phyloP scores from a whole-genome alignment of 2,329 filamentous ascomycete genomes.

The Epichloe coenophiala region DNA sequence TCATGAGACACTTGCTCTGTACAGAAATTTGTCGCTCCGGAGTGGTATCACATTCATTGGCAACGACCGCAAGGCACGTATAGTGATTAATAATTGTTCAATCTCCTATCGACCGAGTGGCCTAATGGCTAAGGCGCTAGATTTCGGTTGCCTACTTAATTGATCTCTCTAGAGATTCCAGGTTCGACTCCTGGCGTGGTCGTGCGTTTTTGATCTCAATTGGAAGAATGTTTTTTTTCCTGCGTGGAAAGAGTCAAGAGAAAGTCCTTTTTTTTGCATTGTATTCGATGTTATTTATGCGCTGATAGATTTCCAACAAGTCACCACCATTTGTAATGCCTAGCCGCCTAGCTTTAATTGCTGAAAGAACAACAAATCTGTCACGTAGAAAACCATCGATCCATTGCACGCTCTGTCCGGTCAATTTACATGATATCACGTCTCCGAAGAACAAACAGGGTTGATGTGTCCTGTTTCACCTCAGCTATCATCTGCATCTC shows the following conservation, averaged over 20 bases:
- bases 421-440: not conserved
- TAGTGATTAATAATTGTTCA: not conserved
- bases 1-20: too few relatives aligned
- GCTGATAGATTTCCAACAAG: too few relatives aligned
- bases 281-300: too few relatives aligned
- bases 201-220: slow-evolving; percentile 8
- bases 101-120: slow-evolving; percentile 28
- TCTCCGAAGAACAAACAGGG: not conserved
- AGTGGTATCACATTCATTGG: too few relatives aligned
- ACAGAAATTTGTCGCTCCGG: too few relatives aligned
- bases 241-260: too few relatives aligned
- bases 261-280: not conserved
- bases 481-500: not conserved
- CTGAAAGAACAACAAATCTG: not conserved
- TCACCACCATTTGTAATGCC: not conserved
- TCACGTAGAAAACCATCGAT: too few relatives aligned
- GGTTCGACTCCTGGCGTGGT: slow-evolving; percentile 31
- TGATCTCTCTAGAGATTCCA: slow-evolving; percentile 27
- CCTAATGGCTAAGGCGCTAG: slow-evolving; percentile 31
- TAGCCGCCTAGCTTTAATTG: not conserved
- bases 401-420: not conserved
- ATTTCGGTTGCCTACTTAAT: slow-evolving; percentile 24
- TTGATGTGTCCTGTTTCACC: not conserved
- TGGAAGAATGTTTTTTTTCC: not conserved
- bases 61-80: rapidly evolving